phyloP scores from a whole-genome alignment of 805 yeast species.

The Saccharomyces jurei region DNA sequence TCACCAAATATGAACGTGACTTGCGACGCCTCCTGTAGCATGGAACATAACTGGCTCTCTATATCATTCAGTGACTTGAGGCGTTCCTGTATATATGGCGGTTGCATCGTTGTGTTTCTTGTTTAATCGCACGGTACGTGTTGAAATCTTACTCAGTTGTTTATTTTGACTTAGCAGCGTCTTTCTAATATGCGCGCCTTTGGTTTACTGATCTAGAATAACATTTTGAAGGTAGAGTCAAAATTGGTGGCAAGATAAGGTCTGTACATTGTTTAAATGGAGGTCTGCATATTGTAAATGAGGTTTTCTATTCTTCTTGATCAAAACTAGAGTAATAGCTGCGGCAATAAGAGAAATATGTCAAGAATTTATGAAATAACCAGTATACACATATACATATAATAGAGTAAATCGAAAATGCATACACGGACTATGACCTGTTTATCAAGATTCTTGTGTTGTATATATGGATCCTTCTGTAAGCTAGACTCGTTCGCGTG shows the following conservation, averaged over 20 bases:
- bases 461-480: neutral
- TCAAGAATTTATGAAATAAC: neutral
- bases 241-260: neutral
- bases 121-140: neutral
- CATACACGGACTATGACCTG: neutral
- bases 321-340: neutral
- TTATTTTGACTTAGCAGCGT: neutral
- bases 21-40: conserved; percentile 25
- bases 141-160: neutral
- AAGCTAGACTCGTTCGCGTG: neutral
- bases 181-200: neutral
- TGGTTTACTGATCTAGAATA: neutral
- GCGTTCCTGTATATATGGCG: conserved; percentile 26
- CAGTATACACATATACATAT: neutral
- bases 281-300: neutral
- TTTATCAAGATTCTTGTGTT: neutral
- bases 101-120: conserved; percentile 16
- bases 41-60: conserved; percentile 20
- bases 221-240: neutral
- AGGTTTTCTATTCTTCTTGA: neutral
- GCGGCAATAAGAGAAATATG: neutral
- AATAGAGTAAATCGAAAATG: neutral
- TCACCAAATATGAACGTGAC: conserved; percentile 26
- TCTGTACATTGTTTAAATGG: too few species aligned
- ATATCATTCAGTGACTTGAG: conserved; percentile 21